Conservation (phyloP, 73 alveolate species). For the Breviolum minutum region DNA sequence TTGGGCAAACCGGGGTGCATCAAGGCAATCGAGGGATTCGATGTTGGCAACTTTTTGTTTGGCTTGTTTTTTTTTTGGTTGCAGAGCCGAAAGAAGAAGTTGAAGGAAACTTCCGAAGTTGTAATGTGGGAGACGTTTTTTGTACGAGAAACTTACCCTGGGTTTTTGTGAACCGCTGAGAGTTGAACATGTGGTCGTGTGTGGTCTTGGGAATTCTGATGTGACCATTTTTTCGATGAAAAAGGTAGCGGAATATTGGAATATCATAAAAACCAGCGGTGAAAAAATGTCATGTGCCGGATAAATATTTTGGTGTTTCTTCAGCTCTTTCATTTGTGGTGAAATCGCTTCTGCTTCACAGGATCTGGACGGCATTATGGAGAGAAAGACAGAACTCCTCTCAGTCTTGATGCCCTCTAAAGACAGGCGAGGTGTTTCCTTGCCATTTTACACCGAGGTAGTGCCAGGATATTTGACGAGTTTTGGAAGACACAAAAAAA, state of each 20-base stretch:
- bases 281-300: no score
- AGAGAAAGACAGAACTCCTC: constrained; percentile 46
- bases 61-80: neutral
- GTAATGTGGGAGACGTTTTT: neutral
- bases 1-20: neutral
- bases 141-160: neutral
- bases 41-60: neutral
- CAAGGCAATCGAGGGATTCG: neutral
- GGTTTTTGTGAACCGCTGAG: no score
- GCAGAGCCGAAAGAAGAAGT: neutral
- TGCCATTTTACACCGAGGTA: no score
- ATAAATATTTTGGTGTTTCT: no score
- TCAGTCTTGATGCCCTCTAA: constrained; percentile 79
- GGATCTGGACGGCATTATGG: constrained; percentile 71
- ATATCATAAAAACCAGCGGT: no score
- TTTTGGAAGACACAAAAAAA: no score
- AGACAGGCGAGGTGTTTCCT: no score
- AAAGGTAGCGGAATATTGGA: no score
- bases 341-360: neutral
- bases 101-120: neutral
- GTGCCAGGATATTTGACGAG: neutral
- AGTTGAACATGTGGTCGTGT: no score
- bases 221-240: no score
- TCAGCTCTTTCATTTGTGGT: no score
- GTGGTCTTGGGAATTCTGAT: no score